Evolutionary conservation across 257 asterid species (phyloP), one percentile per base, ranked within the genome.

Genomic region (Solanum sitiens): DNA sequence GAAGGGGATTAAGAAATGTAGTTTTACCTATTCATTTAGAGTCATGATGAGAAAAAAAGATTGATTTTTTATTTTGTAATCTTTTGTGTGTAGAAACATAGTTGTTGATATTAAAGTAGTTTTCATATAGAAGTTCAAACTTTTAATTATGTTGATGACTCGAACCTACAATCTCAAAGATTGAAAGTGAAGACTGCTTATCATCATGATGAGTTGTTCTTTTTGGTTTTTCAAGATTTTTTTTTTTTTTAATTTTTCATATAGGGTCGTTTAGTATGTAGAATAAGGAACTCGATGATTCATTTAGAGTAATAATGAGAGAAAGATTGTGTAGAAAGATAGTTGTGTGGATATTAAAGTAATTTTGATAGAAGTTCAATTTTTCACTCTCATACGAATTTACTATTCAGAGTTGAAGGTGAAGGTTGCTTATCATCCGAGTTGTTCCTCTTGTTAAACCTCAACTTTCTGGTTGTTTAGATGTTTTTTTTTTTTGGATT

Each of bases 1-100:
- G 94, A 44, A 93, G 88, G 65, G 91, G 92, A 72, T 96, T 95
- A 87, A 94, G 97, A 93, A 95, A 86, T 92, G 93, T 96, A 87
- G 94, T 95, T 87, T 91, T 90, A 42, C 98, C 98, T 50, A 71
- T 95, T 91, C 89, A 84, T 42, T 87, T 89, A 88, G 92, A 93
- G 70, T 68, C 91, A 89, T 89, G 37, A 88, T 83, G 61, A 56
- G 71, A 84, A 5, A 37, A 37, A 80, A 45, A 16, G 2, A 11
- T 32, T 42, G 70, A 37, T 16, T 18, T 27, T 72, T 37, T 59
- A 2, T 53, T 83, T 53, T 83, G 44, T 35, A 40, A 56, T 13
- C 33, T 77, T 63, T 42, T 8, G 40, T 44, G 72, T 70, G 30
- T 85, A 90, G 3, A 89, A 79, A 86, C 50, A 50, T 39, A 50